A percentile compares a stretch with the other conserved stretches of the same genome.
Evolutionary conservation across 2,329 filamentous ascomycete genomes (phyloP).

Genomic region (Fusarium pininemorale): DNA sequence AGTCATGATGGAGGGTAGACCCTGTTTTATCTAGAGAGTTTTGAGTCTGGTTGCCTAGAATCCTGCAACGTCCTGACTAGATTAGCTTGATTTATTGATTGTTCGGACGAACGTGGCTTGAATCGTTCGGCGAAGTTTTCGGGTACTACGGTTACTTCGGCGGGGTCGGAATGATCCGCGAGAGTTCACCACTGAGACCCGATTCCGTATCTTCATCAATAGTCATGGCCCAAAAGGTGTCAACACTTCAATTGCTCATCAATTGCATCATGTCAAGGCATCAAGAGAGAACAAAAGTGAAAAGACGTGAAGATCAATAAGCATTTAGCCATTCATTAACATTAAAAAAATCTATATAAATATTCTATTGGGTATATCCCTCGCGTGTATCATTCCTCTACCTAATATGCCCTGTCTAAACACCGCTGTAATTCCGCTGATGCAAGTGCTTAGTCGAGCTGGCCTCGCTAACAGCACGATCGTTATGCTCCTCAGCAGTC

Average conservation of each 20-base stretch:
- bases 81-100: neutral
- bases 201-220: neutral
- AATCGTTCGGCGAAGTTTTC: neutral
- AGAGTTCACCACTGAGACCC: too few species aligned
- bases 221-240: fast-evolving
- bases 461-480: conserved; percentile 36
- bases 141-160: neutral
- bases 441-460: conserved; percentile 39
- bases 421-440: conserved; percentile 14
- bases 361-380: neutral
- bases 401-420: neutral
- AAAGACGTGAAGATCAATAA: neutral
- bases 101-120: neutral
- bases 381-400: neutral
- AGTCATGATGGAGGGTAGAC: conserved; percentile 11
- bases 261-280: fast-evolving
- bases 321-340: conserved; percentile 11
- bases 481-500: conserved; percentile 32
- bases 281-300: fast-evolving
- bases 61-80: neutral
- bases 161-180: neutral
- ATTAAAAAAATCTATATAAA: conserved; percentile 24
- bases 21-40: neutral
- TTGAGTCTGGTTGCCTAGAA: neutral
- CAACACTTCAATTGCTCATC: fast-evolving